Base-by-base conservation (phyloP, 78 protist species). In the Dictyostelium discoideum region DNA sequence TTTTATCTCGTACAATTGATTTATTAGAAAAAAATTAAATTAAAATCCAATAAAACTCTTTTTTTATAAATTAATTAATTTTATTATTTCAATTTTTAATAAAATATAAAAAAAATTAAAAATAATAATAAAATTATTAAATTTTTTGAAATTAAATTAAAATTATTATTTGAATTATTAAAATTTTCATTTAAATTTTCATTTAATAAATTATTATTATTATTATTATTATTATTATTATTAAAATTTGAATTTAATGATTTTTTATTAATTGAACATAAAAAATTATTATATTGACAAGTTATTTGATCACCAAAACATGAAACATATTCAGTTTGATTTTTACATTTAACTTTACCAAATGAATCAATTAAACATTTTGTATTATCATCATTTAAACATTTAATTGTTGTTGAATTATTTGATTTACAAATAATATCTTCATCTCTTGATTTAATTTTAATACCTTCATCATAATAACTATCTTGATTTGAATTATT, bases 1-100 rank as follows among this genome's bases (percentile, higher is more conserved):
- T 92, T 67, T 39, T 92, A 10, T 60, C 83, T 40, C 65, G 87
- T 60, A 92, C 92, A 40, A 92, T 92, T 67, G 92, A 90, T 22
- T 54, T 80, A 24, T 50, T 87, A 22, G 93, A 87, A 63, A 73
- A 86, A 16, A 44, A 79, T n/a, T 79, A 44, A 79, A 40, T 39
- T 40, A 77, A 32, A 32, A n/a, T 65, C 0, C 26, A 69, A 69
- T 10, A 69, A 69, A 9, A n/a, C n/a, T n/a, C n/a, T n/a, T 69
- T 69, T 22, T 4, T 6, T 22, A 16, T 18, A 63, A 63, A 20
- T 46, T 46, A 46, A 6, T 46, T 46, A 6, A 7, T 46, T 10
- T 46, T 46, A 46, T 46, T 46, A 46, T 46, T 46, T 9, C 4
- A 6, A 9, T 6, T 46, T 10, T 46, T 46, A 46, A 46, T 46